Conservation (phyloP, 305 asterid genomes). For the Monarda citriodora region DNA sequence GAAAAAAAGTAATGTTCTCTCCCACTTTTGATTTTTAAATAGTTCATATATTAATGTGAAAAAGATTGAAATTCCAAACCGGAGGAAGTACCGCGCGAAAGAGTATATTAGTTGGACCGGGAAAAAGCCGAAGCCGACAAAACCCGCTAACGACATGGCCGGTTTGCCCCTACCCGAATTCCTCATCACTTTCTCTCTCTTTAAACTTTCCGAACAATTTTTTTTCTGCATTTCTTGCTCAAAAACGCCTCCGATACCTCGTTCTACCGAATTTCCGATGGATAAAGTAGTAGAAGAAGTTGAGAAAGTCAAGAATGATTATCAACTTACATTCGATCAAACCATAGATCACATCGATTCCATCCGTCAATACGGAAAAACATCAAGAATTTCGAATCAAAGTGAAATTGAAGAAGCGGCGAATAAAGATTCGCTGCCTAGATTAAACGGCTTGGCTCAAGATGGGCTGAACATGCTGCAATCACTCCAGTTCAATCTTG, state of each 20-base stretch:
- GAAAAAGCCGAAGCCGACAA: too few relatives aligned
- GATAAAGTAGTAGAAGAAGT: constrained; percentile 80
- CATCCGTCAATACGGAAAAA: constrained; percentile 72
- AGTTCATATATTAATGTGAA: too few relatives aligned
- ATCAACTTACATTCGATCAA: constrained; percentile 48
- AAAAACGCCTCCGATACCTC: neutral
- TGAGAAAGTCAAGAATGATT: constrained; percentile 63
- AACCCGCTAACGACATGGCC: too few relatives aligned
- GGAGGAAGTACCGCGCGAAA: too few relatives aligned
- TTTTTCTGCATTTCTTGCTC: neutral
- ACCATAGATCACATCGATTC: constrained; percentile 48
- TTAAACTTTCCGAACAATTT: neutral
- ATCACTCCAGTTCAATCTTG: constrained; percentile 83
- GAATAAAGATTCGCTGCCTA: constrained; percentile 74
- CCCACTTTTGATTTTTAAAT: too few relatives aligned
- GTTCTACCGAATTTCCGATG: constrained; percentile 29
- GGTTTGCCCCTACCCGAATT: neutral
- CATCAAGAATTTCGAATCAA: constrained; percentile 31
- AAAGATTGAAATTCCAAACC: too few relatives aligned
- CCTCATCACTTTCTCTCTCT: neutral
- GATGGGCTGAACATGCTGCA: constrained; percentile 71
- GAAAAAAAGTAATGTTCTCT: too few relatives aligned
- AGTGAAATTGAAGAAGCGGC: constrained; percentile 33
- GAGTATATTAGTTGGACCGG: too few relatives aligned
- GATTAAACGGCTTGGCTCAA: constrained; percentile 93